Conservation (phyloP, 2,329 filamentous ascomycete species). For the Colletotrichum sp. region DNA sequence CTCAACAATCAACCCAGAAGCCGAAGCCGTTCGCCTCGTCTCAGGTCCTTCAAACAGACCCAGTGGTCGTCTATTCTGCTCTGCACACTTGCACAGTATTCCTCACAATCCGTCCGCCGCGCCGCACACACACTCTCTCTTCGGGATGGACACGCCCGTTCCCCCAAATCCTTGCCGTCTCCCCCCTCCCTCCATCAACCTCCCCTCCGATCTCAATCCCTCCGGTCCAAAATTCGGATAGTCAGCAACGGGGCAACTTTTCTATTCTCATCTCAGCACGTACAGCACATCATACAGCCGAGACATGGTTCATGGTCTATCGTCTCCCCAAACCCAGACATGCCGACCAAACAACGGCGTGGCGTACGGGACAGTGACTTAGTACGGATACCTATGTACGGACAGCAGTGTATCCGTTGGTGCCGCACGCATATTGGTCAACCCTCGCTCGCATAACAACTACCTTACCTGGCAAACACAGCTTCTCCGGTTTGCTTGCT, state of each 20-base stretch:
- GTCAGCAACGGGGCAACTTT: slow-evolving; percentile 11
- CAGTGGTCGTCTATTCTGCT: not conserved
- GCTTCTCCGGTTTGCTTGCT: not conserved
- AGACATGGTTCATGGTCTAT: not conserved
- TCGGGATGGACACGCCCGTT: slow-evolving; percentile 14
- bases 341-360: not conserved
- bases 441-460: not conserved
- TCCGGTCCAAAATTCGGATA: slow-evolving; percentile 1
- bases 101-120: not conserved
- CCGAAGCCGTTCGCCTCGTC: not conserved
- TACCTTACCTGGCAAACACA: not conserved
- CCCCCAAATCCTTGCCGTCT: slow-evolving; percentile 5
- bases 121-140: not conserved
- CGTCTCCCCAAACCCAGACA: not conserved
- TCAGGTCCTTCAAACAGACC: not conserved
- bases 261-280: slow-evolving; percentile 13
- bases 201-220: slow-evolving; percentile 15
- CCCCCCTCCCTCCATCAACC: not conserved
- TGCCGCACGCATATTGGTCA: not conserved
- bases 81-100: not conserved
- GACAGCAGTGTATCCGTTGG: not conserved
- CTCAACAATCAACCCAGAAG: not conserved
- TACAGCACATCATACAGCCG: not conserved
- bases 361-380: not conserved
- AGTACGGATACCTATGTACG: not conserved